A percentile compares a stretch with the other conserved stretches of the same genome.
Evolutionary conservation across 1,284 basidiomycete species (phyloP).

Genomic region (Mixia osmundae): DNA sequence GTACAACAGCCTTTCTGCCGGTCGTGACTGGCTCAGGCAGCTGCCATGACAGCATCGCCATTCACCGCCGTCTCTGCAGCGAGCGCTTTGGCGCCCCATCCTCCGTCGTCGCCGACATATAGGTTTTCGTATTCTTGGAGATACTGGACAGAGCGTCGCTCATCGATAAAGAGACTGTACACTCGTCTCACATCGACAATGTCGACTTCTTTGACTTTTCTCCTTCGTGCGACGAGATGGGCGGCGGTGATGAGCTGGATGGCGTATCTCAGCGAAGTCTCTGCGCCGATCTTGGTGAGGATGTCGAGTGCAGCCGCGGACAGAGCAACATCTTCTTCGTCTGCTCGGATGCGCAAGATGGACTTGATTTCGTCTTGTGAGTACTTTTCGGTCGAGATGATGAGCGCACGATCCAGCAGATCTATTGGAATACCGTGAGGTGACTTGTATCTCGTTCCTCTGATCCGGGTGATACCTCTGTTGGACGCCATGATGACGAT

Average conservation of each 20-base stretch:
- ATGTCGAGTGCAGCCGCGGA: conserved; percentile 59
- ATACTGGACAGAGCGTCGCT: conserved; percentile 82
- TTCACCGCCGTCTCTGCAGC: too few relatives aligned
- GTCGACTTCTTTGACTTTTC: conserved; percentile 24
- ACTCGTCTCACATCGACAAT: conserved; percentile 25
- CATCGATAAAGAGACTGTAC: conserved; percentile 53
- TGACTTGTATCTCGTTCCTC: conserved; percentile 79
- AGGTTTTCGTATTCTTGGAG: conserved; percentile 41
- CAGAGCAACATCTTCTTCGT: conserved; percentile 88
- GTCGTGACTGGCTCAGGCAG: too few relatives aligned
- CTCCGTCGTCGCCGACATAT: too few relatives aligned
- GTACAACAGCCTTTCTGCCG: too few relatives aligned
- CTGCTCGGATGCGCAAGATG: conserved; percentile 77
- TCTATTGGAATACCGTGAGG: conserved; percentile 91
- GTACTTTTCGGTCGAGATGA: conserved; percentile 86
- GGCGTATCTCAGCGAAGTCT: conserved; percentile 24
- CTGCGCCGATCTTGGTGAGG: conserved; percentile 32
- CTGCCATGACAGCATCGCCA: too few relatives aligned
- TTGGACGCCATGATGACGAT: conserved; percentile 98
- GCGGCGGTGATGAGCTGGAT: conserved; percentile 26
- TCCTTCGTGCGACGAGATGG: conserved; percentile 22
- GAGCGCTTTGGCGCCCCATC: too few relatives aligned
- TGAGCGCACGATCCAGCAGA: conserved; percentile 78
- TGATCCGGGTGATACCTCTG: conserved; percentile 76
- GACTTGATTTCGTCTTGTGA: conserved; percentile 57